Base-by-base conservation (phyloP, 2,329 filamentous ascomycete genomes). In the Trichoderma brevicompactum region DNA sequence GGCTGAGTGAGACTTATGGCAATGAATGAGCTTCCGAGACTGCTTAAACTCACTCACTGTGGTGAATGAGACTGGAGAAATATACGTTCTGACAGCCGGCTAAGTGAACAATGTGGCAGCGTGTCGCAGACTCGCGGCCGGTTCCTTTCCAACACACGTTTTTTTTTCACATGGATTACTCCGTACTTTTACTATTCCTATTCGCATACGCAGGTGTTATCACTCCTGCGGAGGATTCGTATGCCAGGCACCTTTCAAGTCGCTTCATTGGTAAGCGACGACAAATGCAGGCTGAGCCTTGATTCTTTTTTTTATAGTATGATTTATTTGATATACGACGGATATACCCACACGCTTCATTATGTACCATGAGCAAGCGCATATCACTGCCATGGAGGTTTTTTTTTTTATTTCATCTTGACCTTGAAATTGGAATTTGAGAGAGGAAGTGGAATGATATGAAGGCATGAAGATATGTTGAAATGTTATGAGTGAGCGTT, bases 301-400 rank as follows among this genome's bases (percentile, higher is more conserved):
- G 41, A 34, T 56, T 44, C 41, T 63, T 53, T 61, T 43, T 50
- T 54, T 56, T 10, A 41, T 65, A 49, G 40, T 50, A 61, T 61
- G 48, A 67, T 59, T 58, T 58, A 64, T 56, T 65, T 64, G 63
- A 64, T 70, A 67, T 62, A 74, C 69, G 73, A 74, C 68, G 73
- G 73, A 75, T 75, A 75, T 75, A 75, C 73, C 73, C 67, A 65
- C 67, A 64, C 59, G 64, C 40, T 68, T 69, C 62, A 56, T 44
- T 36, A 52, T 68, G 65, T 70, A 62, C 67, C 71, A 67, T 46
- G 36, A 49, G 53, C 56, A 53, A 12, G 59, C 59, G 49, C 40
- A n/a, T 44, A 53, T 44, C 46, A 43, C 46, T 62, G 59, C 49
- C 48, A 53, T 53, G 38, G 49, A 43, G 49, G 28, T 23, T 19